Base-by-base conservation (phyloP, 148 eudicot genomes). In the Cornus kousa region DNA sequence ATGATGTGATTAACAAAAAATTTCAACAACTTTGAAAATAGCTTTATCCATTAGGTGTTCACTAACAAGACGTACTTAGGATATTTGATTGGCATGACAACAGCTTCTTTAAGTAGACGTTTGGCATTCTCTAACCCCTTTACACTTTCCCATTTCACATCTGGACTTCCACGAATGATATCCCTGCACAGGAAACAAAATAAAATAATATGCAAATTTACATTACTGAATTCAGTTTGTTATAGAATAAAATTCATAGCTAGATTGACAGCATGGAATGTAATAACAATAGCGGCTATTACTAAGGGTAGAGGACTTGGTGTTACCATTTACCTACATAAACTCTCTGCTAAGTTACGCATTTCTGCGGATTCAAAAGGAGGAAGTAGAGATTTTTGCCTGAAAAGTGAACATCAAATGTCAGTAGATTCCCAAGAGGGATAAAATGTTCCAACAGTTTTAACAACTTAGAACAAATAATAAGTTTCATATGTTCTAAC, bases 51-150 rank as follows among this genome's bases (percentile, higher is more conserved):
- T 50, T 28, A 80, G 73, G 31, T 59, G 43, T 67, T 82, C 22
- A 55, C 78, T 66, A 70, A 74, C 64, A 75, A 76, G 66, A 85
- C 92, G 77, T 85, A 92, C 98, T 89, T 93, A 70, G 99, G 99
- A 88, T 96, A 96, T 85, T 96, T 96, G 72, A 96, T 96, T 35
- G 99, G 99, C 99, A 96, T 94, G 75, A 96, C 99, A 84, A 96
- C 99, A 60, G 99, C 99, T 90, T 96, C 98, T 91, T 96, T 96
- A 74, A 96, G 94, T 81, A 96, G 89, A 46, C 90, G 90, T 85
- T 96, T 96, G 74, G 99, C 98, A 85, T 82, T 96, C 86, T 89
- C 98, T 67, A 96, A 87, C 69, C 99, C 99, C 83, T 96, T 96
- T 75, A 96, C 92, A 85, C 86, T 91, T 80, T 93, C 98, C 99